phyloP scores from a whole-genome alignment of 2,329 filamentous ascomycete genomes.

The Penicillium sp. region DNA sequence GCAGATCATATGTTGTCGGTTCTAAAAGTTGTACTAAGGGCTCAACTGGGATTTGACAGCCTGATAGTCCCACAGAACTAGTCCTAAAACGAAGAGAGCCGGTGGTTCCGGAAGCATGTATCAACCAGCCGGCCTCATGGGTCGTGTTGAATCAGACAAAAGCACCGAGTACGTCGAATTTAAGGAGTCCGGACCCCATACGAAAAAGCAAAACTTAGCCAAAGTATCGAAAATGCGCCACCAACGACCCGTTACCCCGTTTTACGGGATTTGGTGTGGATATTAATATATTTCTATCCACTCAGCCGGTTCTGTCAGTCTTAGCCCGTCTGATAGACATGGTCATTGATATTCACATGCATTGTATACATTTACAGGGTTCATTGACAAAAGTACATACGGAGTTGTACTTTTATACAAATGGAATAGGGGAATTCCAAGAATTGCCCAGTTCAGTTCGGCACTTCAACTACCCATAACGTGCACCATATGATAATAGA shows the following conservation, averaged over 20 bases:
- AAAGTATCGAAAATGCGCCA: neutral
- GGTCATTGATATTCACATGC: neutral
- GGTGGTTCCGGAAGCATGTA: neutral
- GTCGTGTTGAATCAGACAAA: neutral
- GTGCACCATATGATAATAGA: neutral
- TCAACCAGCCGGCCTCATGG: neutral
- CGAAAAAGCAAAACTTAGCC: neutral
- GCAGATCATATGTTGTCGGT: neutral
- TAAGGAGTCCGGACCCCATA: neutral
- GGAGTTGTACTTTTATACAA: neutral
- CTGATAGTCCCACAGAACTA: neutral
- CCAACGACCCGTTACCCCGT: neutral
- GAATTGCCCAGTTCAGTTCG: neutral
- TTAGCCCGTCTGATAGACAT: neutral
- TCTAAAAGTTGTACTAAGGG: neutral
- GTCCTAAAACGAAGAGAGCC: neutral
- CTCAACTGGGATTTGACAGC: neutral
- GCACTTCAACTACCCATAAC: neutral
- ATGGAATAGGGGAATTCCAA: neutral
- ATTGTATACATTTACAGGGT: neutral
- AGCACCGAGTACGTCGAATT: neutral
- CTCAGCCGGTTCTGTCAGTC: neutral
- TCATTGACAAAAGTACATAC: neutral
- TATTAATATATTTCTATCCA: neutral
- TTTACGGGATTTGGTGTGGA: neutral